These are phyloP conservation scores for Pterocarpus santalinus DNA, from an alignment of 306 rosid genomes.

Conservation along the genomic window DNA sequence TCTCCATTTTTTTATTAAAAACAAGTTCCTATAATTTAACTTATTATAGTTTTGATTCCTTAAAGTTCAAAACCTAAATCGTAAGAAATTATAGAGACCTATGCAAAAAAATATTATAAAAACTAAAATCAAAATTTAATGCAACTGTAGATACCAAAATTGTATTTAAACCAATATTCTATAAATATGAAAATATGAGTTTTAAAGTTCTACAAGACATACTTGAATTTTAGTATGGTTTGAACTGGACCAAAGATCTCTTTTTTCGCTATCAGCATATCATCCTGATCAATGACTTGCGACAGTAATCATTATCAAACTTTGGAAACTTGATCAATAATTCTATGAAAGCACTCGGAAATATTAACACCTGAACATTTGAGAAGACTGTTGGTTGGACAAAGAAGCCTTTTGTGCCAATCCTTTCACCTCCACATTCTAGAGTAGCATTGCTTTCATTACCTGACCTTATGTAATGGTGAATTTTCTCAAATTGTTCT, in stretches of 20 bases:
- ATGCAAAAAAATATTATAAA: too few relatives aligned
- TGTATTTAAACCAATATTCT: background rate
- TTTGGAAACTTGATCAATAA: background rate
- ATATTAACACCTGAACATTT: constrained; percentile 55
- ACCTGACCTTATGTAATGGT: constrained; percentile 60
- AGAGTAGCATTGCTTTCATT: constrained; percentile 64
- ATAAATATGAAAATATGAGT: background rate
- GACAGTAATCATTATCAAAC: background rate
- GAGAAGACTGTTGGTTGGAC: constrained; percentile 66
- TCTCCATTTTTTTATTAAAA: too few relatives aligned
- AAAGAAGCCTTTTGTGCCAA: constrained; percentile 49
- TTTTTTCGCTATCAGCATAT: constrained; percentile 67
- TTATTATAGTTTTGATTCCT: too few relatives aligned
- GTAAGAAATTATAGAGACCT: too few relatives aligned
- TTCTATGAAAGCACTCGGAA: background rate
- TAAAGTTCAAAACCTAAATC: too few relatives aligned
- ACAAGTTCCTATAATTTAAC: too few relatives aligned
- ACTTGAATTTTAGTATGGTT: constrained; percentile 64
- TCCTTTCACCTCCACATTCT: constrained; percentile 65
- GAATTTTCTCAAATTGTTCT: constrained; percentile 65
- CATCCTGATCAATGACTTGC: constrained; percentile 55
- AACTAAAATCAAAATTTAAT: too few relatives aligned
- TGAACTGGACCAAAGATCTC: constrained; percentile 83
- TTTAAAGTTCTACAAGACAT: background rate
- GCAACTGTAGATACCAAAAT: too few relatives aligned